phyloP scores from a whole-genome alignment of 768 basidiomycete genomes.

The Calocera cornea region DNA sequence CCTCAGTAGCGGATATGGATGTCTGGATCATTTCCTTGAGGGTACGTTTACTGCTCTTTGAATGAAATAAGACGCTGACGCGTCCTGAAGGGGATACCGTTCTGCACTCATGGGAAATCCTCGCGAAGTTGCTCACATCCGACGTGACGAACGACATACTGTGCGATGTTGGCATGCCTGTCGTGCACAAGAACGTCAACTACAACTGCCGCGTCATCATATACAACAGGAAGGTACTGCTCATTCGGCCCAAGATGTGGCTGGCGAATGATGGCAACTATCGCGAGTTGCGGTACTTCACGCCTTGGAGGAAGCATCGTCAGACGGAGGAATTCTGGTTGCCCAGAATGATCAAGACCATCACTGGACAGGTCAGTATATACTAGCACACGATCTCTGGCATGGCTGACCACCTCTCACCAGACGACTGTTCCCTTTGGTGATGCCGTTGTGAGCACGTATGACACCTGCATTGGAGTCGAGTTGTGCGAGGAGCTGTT shows the following conservation, averaged over 20 bases:
- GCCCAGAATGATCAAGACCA: slow-evolving; percentile 72
- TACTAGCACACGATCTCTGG: slow-evolving; percentile 3
- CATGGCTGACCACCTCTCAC: neutral
- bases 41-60: slow-evolving; percentile 32
- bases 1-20: slow-evolving; percentile 73
- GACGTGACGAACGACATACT: slow-evolving; percentile 74
- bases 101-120: slow-evolving; percentile 94
- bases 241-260: slow-evolving; percentile 99
- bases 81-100: slow-evolving; percentile 68
- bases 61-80: neutral
- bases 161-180: slow-evolving; percentile 96
- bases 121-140: slow-evolving; percentile 75
- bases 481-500: slow-evolving; percentile 97
- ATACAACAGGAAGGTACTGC: slow-evolving; percentile 69
- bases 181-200: slow-evolving; percentile 93
- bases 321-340: slow-evolving; percentile 86
- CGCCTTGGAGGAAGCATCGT: slow-evolving; percentile 84
- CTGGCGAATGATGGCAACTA: slow-evolving; percentile 98
- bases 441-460: slow-evolving; percentile 83
- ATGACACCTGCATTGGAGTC: slow-evolving; percentile 91
- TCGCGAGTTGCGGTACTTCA: slow-evolving; percentile 74
- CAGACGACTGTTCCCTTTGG: slow-evolving; percentile 89
- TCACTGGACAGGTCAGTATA: slow-evolving; percentile 81
- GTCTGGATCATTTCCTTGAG: slow-evolving; percentile 94
- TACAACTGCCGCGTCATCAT: slow-evolving; percentile 94